Base-by-base conservation (phyloP, 176 grass and related monocot genomes). In the Carex littledalei region DNA sequence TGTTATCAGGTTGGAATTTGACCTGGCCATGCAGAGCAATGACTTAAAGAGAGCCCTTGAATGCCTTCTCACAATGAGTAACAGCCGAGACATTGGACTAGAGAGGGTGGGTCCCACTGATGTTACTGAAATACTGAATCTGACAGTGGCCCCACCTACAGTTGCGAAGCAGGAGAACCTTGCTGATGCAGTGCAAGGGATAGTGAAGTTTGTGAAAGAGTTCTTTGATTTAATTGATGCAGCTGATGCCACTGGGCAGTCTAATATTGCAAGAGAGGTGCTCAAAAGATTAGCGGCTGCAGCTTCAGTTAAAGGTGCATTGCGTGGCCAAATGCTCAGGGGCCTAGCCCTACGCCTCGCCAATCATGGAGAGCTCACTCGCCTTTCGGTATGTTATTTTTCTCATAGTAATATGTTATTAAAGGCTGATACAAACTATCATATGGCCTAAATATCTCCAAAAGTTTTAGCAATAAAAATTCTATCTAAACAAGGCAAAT, bases 141-240 rank as follows among this genome's bases (percentile, higher is more conserved):
- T 99, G 63, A 92, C 96, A 0, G 89, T 91, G 81, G 93, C 90
- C 81, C 81, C 81, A 4, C 81, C 81, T 88, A 99, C 94, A 79
- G 93, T 90, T 86, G 96, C 90, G 78, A 98, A 98, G 84, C 96
- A 99, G 87, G 96, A 99, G 87, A 99, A 94, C 87, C 86, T 95
- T 71, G 90, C 90, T 74, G 96, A 99, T 80, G 93, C 96, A 3
- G 93, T 99, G 68, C 93, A 99, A 75, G 93, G 93, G 78, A 95
- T 99, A 89, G 93, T 94, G 81, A 99, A 99, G 88, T 99, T 99
- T 92, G 96, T 93, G 43, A 99, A 94, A 64, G 96, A 99, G 47
- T 99, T 99, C 85, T 91, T 99, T 29, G 78, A 95, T 84, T 87
- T 99, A 80, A 99, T 95, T 75, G 96, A 99, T 89, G 93, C 96